A percentile compares a stretch with the other conserved stretches of the same genome.
phyloP scores from a whole-genome alignment of 495 filamentous ascomycete genomes.

The Lepidopterella palustris region DNA sequence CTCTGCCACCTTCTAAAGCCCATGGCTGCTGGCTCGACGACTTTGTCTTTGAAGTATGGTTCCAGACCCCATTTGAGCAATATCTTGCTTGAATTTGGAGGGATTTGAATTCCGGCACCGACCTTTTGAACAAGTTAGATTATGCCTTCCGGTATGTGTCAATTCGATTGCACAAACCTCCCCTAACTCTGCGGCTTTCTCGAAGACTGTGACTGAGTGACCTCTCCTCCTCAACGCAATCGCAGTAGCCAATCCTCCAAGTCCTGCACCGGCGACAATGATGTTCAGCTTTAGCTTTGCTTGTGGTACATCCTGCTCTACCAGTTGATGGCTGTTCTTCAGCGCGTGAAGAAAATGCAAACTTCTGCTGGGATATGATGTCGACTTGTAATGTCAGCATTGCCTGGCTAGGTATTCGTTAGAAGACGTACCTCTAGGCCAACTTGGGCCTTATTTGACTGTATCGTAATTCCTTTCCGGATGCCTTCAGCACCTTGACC shows the following conservation, averaged over 20 bases:
- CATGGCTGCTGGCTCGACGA: conserved; percentile 38
- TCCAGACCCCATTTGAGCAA: conserved; percentile 33
- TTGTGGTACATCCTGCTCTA: neutral
- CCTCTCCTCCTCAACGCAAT: conserved; percentile 43
- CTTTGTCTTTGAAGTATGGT: conserved; percentile 31
- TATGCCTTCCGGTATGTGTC: neutral
- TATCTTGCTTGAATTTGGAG: conserved; percentile 31
- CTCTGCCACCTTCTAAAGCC: conserved; percentile 42
- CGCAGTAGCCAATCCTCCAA: conserved; percentile 48
- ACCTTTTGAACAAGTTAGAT: conserved; percentile 8
- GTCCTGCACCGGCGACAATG: conserved; percentile 45
- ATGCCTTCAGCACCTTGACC: neutral
- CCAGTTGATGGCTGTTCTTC: neutral
- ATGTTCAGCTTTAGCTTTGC: conserved; percentile 36
- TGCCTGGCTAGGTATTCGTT: neutral
- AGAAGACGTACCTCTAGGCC: neutral
- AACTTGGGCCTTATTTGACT: neutral
- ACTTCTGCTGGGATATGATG: neutral
- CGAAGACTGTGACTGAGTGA: conserved; percentile 45
- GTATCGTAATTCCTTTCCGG: neutral
- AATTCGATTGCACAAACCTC: conserved; percentile 36
- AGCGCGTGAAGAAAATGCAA: neutral
- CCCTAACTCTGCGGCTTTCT: conserved; percentile 40
- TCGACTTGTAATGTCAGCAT: neutral
- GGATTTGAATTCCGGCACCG: conserved; percentile 30